A percentile compares a stretch with the other conserved stretches of the same genome.
Evolutionary conservation across 331 rosid genomes (phyloP).

Genomic region (Arachis monticola): DNA sequence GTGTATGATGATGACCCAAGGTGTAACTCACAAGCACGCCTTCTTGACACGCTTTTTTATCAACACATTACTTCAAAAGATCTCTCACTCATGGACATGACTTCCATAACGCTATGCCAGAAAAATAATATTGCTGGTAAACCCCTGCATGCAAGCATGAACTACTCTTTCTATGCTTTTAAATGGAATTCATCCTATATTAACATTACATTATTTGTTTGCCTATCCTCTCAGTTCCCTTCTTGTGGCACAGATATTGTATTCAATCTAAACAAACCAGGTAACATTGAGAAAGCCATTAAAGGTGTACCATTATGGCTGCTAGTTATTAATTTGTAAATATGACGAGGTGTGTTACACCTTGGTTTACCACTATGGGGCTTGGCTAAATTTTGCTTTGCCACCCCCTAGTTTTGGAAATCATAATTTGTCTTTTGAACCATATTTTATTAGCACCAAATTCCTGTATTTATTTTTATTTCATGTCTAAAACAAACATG

Average conservation of each 20-base stretch:
- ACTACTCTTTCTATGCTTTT: too few species aligned
- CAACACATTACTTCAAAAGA: slow-evolving; percentile 84
- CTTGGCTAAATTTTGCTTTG: slow-evolving; percentile 33
- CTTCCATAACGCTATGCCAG: slow-evolving; percentile 94
- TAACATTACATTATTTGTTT: slow-evolving; percentile 17
- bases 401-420: slow-evolving; percentile 16
- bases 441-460: background rate
- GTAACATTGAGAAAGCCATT: slow-evolving; percentile 39
- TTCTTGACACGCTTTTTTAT: slow-evolving; percentile 62
- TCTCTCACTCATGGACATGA: slow-evolving; percentile 96
- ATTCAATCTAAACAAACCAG: slow-evolving; percentile 79
- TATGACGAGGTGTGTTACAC: slow-evolving; percentile 30
- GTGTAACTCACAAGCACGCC: too few species aligned
- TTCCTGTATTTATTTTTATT: background rate
- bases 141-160: slow-evolving; percentile 32
- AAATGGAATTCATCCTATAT: background rate
- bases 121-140: slow-evolving; percentile 93
- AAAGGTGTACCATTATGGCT: slow-evolving; percentile 42
- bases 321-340: slow-evolving; percentile 37
- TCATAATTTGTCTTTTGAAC: slow-evolving; percentile 9
- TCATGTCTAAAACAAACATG: background rate
- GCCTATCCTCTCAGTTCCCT: slow-evolving; percentile 19
- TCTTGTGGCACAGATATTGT: slow-evolving; percentile 72
- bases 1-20: too few species aligned
- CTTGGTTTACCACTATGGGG: slow-evolving; percentile 2